Conservation (phyloP, 192 early-diverging fungal genomes). For the Backusella parvicylindrica region DNA sequence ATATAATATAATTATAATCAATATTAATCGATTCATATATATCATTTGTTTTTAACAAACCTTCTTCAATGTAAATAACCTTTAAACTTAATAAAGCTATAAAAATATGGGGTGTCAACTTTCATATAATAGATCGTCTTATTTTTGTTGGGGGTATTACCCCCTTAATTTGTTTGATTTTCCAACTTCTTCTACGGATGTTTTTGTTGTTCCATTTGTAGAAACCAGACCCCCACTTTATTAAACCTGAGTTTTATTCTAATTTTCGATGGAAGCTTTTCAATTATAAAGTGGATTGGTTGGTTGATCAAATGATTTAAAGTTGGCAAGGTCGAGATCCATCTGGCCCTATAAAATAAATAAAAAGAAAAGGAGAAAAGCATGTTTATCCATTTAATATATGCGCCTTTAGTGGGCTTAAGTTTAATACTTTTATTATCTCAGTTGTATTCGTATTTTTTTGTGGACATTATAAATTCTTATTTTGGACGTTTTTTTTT, state of each 20-base stretch:
- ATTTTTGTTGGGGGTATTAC: neutral
- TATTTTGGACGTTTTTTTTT: too few relatives aligned
- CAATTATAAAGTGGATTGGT: neutral
- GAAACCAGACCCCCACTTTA: neutral
- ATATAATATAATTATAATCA: neutral
- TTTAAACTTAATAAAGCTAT: neutral
- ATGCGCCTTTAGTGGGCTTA: neutral
- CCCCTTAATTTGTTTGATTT: neutral
- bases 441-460: neutral
- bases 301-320: neutral
- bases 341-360: neutral
- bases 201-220: neutral
- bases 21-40: neutral
- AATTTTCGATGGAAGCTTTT: neutral
- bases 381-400: neutral
- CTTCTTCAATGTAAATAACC: neutral
- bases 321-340: neutral
- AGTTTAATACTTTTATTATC: neutral
- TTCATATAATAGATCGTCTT: neutral
- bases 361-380: neutral
- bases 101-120: neutral
- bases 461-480: too few relatives aligned
- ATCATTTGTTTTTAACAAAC: neutral
- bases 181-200: neutral
- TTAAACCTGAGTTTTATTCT: neutral